Base-by-base conservation (phyloP, 1,284 basidiomycete species). In the Afroboletus lepidellus region DNA sequence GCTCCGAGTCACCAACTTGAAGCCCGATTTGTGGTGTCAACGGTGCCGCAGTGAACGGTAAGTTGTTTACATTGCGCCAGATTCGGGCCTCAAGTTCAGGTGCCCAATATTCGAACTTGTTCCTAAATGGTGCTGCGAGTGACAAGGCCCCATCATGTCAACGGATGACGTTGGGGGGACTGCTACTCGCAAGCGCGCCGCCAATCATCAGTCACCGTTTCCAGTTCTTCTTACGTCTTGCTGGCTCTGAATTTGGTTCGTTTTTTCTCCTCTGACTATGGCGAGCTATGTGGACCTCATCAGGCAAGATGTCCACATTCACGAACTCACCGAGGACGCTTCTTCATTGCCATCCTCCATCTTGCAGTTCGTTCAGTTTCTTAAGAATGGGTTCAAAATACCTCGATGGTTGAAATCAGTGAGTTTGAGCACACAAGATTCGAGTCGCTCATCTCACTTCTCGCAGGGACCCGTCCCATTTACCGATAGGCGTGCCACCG, bases 241-340 rank as follows among this genome's bases (percentile, higher is more conserved):
- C 30, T 32, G 30, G 13, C 30, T 32, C 30, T 32, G 30, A 32
- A 32, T 32, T 32, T 12, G 12, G 7, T 32, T 32, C 37, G 37
- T 21, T 13, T 32, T 24, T 47, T 13, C 36, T 39, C 23, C 21
- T n/a, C 23, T 15, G 18, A 48, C n/a, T n/a, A n/a, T 48, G 47
- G 24, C 39, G 20, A 25, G 30, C 13, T 48, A 48, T 7, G 8
- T 23, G 11, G 39, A 29, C 11, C 39, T 43, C 72, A n/a, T 55
- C 25, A 37, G 27, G 25, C 12, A 52, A 34, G 54, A 55, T 43
- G 39, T 46, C 1, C 16, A 7, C 32, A 16, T 8, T 29, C 54
- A 52, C 32, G 5, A 16, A 2, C n/a, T 24, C 8, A 24, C 8
- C n/a, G 41, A 27, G 27, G 27, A 57, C 23, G 15, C 27, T 18